Evolutionary conservation across 805 yeast genomes (phyloP).

Genomic region (Suhomyces sp.): DNA sequence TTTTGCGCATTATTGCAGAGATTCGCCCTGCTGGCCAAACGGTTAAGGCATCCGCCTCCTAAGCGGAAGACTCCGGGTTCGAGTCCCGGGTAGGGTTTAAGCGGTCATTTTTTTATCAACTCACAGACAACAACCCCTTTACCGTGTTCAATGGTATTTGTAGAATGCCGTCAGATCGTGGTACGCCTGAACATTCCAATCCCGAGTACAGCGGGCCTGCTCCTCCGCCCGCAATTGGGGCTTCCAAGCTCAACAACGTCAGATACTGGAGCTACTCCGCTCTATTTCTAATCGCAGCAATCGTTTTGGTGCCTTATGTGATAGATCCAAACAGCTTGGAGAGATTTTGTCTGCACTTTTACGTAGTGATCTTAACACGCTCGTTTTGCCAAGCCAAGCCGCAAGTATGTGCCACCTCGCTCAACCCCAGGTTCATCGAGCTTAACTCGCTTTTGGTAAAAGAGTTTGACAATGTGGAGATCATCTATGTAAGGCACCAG

Average conservation of each 20-base stretch:
- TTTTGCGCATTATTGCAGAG: not conserved
- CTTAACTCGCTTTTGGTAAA: not conserved
- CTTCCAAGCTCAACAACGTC: not conserved
- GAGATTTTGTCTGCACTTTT: slow-evolving; percentile 11
- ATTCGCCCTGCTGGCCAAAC: slow-evolving; percentile 50
- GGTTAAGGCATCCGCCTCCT: slow-evolving; percentile 52
- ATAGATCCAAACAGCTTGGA: slow-evolving; percentile 15
- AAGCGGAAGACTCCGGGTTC: slow-evolving; percentile 39
- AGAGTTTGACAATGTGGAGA: slow-evolving; percentile 13
- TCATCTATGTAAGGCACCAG: slow-evolving; percentile 15
- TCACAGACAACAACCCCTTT: not conserved
- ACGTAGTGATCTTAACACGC: slow-evolving; percentile 10
- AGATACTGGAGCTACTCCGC: slow-evolving; percentile 3
- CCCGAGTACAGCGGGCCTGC: not conserved
- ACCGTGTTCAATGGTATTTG: not conserved
- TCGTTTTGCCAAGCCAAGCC: slow-evolving; percentile 16
- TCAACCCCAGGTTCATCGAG: slow-evolving; percentile 2
- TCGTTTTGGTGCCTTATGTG: slow-evolving; percentile 9
- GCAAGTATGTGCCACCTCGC: not conserved
- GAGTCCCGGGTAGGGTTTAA: slow-evolving; percentile 36
- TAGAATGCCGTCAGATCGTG: not conserved
- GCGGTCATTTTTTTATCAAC: not conserved
- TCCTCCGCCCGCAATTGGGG: not conserved
- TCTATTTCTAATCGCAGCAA: slow-evolving; percentile 9
- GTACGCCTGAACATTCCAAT: not conserved